Base-by-base conservation (phyloP, 176 grass and related monocot genomes). In the Hordeum marinum region DNA sequence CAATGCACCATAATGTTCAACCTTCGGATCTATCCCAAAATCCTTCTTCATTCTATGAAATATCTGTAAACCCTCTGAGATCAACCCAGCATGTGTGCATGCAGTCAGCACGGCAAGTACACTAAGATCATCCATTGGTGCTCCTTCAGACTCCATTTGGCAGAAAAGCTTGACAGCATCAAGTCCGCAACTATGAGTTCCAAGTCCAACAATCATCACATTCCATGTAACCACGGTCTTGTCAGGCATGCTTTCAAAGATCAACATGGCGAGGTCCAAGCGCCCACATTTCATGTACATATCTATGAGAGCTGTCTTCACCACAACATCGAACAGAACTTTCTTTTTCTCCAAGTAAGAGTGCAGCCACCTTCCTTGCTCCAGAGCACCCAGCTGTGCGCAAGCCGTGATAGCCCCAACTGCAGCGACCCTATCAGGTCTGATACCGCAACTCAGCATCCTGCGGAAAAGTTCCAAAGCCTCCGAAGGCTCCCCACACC, bases 351-450 rank as follows among this genome's bases (percentile, higher is more conserved):
- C 86, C 85, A 92, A 68, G 63, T 90, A 92, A 58, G 79, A 90
- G 83, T 95, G 93, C 43, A 95, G 80, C 93, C 90, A 95, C 64
- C 90, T 89, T 75, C 93, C 93, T 79, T 92, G 90, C 66, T 95
- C 90, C 23, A 95, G 72, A 78, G 93, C 76, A 3, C 93, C 93
- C 57, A 92, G 55, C 65, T 92, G 90, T 52, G 93, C 83, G 63
- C 93, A 95, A 14, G 88, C 93, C 9, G 83, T 73, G 37, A 92
- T 37, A 57, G 83, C 93, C 39, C 93, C 93, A 7, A 95, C 90
- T 0, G 79, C 85, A 75, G 90, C 62, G 0, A 95, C 40, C 15
- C 36, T 86, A 69, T 95, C 93, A 84, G 85, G 80, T 80, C 43
- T 92, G 21, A 88, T 12, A 7, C 90, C 90, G 3, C 67, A 75